Evolutionary conservation across 805 yeast species (phyloP).

Genomic region (Candida yuanshanica): DNA sequence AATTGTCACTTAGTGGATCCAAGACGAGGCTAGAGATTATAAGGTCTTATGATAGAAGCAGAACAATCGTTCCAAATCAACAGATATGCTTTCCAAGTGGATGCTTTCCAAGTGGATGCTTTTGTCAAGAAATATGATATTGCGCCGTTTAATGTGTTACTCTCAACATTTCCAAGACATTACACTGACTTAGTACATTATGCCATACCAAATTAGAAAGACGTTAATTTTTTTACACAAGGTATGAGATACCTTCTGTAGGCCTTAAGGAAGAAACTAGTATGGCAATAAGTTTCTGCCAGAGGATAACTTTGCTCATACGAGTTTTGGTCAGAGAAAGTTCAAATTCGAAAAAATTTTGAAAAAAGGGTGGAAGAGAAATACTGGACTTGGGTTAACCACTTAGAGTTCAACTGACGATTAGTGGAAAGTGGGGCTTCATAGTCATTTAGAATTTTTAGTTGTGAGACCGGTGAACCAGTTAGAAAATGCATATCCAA

Average conservation of each 20-base stretch:
- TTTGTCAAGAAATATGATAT: slow-evolving; percentile 35
- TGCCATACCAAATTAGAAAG: slow-evolving; percentile 29
- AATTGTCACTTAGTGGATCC: slow-evolving; percentile 16
- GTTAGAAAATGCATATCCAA: no score
- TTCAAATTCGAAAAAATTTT: no score
- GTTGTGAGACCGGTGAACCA: no score
- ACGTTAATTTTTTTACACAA: slow-evolving; percentile 32
- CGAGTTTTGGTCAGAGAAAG: no score
- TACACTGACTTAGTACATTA: slow-evolving; percentile 32
- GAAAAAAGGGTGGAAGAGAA: no score
- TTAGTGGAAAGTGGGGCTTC: no score
- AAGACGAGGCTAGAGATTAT: slow-evolving; percentile 22
- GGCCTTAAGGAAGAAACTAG: slow-evolving; percentile 12
- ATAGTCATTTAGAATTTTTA: no score
- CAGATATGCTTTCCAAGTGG: slow-evolving; percentile 26
- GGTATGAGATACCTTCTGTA: slow-evolving; percentile 30
- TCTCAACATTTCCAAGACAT: slow-evolving; percentile 30
- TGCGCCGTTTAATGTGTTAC: slow-evolving; percentile 38
- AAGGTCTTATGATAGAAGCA: slow-evolving; percentile 11
- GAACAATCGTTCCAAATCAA: slow-evolving; percentile 3
- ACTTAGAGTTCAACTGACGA: no score
- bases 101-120: slow-evolving; percentile 31
- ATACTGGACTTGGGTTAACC: no score
- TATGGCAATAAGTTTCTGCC: slow-evolving; percentile 22
- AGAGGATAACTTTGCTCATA: no score